Evolutionary conservation across 2,329 filamentous ascomycete genomes (phyloP).

Genomic region (Cryphonectria naterciae): DNA sequence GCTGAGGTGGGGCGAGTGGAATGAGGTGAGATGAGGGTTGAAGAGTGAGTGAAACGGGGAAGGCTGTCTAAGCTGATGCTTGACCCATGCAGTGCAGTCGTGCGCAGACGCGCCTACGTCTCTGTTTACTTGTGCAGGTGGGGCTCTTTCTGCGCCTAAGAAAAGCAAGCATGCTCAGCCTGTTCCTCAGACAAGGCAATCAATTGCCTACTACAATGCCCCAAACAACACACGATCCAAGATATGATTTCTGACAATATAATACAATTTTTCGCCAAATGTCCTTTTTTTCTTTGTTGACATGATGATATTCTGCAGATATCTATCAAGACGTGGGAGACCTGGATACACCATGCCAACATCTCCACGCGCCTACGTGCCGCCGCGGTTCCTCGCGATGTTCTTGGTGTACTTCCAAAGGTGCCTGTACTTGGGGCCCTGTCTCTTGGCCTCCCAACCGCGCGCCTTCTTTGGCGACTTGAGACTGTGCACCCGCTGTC

Average conservation of each 20-base stretch:
- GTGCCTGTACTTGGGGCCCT: conserved; percentile 66
- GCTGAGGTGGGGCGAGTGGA: neutral
- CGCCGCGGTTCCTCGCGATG: conserved; percentile 42
- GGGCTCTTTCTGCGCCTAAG: neutral
- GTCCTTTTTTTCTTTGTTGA: neutral
- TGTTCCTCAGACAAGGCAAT: neutral
- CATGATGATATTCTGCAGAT: conserved; percentile 4
- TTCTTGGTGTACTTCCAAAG: conserved; percentile 69
- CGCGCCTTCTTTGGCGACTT: conserved; percentile 64
- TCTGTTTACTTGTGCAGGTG: neutral
- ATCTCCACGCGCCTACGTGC: conserved; percentile 19
- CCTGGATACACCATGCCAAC: neutral
- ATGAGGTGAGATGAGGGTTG: neutral
- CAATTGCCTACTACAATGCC: neutral
- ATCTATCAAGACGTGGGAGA: neutral
- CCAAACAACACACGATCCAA: neutral
- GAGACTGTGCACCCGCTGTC: conserved; percentile 72
- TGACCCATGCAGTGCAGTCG: neutral
- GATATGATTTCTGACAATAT: neutral
- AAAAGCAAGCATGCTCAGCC: neutral
- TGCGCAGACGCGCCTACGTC: neutral
- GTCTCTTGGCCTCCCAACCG: conserved; percentile 69
- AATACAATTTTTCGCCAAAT: neutral
- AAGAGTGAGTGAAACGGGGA: neutral
- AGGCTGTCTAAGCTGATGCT: neutral